phyloP scores from a whole-genome alignment of 2,329 filamentous ascomycete species.

The Alternaria novae-zelandiae region DNA sequence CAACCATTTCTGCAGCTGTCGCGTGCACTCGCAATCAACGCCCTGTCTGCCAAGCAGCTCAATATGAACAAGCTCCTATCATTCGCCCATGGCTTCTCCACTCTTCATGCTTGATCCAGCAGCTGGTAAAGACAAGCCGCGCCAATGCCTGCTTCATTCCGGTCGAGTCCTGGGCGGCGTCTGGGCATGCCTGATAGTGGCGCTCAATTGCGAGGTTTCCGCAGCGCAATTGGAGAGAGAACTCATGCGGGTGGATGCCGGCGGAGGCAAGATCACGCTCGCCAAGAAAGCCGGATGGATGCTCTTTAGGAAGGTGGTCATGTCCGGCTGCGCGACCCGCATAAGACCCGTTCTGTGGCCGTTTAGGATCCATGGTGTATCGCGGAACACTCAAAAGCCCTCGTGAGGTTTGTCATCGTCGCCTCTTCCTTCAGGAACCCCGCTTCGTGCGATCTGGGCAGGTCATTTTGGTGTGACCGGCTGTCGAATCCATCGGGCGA shows the following conservation, averaged over 20 bases:
- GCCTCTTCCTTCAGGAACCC: background rate
- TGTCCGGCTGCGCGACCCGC: background rate
- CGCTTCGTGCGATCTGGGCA: background rate
- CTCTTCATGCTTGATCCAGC: background rate
- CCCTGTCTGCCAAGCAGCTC: background rate
- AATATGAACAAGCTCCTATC: slow-evolving; percentile 1
- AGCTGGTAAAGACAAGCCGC: background rate
- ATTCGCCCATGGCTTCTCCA: background rate
- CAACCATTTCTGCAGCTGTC: background rate
- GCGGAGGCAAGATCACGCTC: background rate
- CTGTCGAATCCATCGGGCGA: background rate
- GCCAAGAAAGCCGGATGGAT: background rate
- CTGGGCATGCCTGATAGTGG: slow-evolving; percentile 23
- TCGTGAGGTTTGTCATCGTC: background rate
- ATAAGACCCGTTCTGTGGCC: background rate
- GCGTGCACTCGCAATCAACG: background rate
- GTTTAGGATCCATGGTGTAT: background rate
- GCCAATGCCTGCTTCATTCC: slow-evolving; percentile 1
- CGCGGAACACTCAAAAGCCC: background rate
- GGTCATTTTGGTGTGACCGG: background rate
- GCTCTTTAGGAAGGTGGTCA: background rate
- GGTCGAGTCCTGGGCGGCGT: slow-evolving; percentile 17
- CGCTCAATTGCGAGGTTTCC: background rate
- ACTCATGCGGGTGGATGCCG: background rate
- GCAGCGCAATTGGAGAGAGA: background rate